A percentile compares a stretch with the other conserved stretches of the same genome.
phyloP scores from a whole-genome alignment of 768 basidiomycete species.

The Brasilioporus rufonigricans region DNA sequence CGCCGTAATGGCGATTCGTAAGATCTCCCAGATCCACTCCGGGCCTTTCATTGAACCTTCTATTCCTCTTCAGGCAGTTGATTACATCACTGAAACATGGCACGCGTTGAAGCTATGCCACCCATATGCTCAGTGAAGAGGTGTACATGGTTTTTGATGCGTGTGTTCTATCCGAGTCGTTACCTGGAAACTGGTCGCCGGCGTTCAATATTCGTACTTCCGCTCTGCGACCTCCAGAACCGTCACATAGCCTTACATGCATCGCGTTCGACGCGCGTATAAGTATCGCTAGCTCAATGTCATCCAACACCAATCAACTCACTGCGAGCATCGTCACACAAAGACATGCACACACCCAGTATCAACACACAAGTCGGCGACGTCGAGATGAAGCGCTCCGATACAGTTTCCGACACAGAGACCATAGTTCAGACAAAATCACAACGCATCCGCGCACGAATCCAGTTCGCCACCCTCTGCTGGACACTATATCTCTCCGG shows the following conservation, averaged over 20 bases:
- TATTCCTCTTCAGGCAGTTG: too few species aligned
- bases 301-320: neutral
- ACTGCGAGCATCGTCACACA: neutral
- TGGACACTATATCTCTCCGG: constrained; percentile 32
- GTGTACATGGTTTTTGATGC: neutral
- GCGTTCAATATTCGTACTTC: neutral
- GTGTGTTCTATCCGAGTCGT: neutral
- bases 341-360: neutral
- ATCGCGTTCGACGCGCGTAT: neutral
- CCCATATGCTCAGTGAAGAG: neutral
- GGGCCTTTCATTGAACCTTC: neutral
- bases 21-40: neutral
- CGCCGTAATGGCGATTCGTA: neutral
- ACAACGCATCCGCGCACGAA: constrained; percentile 22
- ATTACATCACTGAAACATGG: neutral
- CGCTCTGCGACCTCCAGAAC: neutral
- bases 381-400: neutral
- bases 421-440: constrained; percentile 13
- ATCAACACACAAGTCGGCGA: neutral
- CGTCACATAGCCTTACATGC: neutral
- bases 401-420: neutral
- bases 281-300: neutral
- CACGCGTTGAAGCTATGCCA: neutral
- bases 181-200: neutral
- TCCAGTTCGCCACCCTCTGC: constrained; percentile 9